These are phyloP conservation scores for Trichosanthes cucumerina DNA, from an alignment of 306 rosid genomes.

Conservation along the genomic window DNA sequence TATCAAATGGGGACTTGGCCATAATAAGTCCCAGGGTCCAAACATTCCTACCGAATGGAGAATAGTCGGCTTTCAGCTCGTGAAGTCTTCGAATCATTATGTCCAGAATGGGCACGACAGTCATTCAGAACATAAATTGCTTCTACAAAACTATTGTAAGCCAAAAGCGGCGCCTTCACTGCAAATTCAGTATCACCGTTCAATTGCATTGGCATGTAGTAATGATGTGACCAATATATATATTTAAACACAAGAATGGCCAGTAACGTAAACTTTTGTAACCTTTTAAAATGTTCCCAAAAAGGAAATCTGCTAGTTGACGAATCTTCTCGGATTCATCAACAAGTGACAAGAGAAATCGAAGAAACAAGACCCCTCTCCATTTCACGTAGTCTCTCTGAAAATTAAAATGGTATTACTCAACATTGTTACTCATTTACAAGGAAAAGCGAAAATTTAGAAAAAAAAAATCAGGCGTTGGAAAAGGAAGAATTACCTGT, in stretches of 20 bases:
- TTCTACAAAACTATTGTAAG: slow-evolving; percentile 87
- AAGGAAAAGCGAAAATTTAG: not conserved
- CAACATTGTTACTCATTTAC: slow-evolving; percentile 8
- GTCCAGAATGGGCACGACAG: slow-evolving; percentile 57
- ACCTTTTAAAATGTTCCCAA: slow-evolving; percentile 91
- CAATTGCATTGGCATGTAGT: not conserved
- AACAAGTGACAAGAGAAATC: slow-evolving; percentile 91
- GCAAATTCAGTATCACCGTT: slow-evolving; percentile 12
- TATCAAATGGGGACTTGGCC: too few relatives aligned
- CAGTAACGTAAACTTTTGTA: not conserved
- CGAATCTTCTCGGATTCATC: slow-evolving; percentile 88
- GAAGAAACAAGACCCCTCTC: slow-evolving; percentile 91
- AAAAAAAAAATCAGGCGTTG: not conserved
- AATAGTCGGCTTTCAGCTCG: slow-evolving; percentile 46
- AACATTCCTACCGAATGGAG: slow-evolving; percentile 57
- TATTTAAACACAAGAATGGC: not conserved
- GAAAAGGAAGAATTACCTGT: slow-evolving; percentile 46
- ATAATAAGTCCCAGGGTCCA: not conserved
- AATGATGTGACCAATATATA: not conserved
- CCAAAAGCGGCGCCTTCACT: slow-evolving; percentile 88
- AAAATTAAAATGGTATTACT: slow-evolving; percentile 7
- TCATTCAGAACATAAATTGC: slow-evolving; percentile 83
- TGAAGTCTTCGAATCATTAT: slow-evolving; percentile 41
- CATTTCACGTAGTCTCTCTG: slow-evolving; percentile 97
- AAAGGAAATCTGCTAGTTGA: slow-evolving; percentile 64